A percentile compares a stretch with the other conserved stretches of the same genome.
Conservation (phyloP, 805 yeast species). For the Barnettozyma wickerhamii region DNA sequence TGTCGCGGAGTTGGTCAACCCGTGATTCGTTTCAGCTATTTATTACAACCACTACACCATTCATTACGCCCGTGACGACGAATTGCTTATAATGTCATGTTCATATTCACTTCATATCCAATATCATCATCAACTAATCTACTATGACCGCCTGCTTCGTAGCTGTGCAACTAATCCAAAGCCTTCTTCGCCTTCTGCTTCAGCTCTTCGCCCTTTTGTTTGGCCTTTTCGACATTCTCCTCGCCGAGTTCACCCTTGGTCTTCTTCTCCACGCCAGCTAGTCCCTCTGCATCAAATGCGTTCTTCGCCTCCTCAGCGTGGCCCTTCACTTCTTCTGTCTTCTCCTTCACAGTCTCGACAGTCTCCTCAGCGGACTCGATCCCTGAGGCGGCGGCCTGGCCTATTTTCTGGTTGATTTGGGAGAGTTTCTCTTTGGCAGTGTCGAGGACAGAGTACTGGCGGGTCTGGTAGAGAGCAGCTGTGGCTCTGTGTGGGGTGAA, state of each 20-base stretch:
- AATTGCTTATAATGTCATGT: no score
- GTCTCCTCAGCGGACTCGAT: constrained; percentile 18
- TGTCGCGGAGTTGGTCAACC: not conserved
- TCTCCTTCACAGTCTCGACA: constrained; percentile 11
- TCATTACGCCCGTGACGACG: no score
- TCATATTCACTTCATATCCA: no score
- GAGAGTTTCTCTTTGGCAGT: constrained; percentile 19
- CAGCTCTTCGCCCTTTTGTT: not conserved
- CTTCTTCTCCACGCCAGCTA: no score
- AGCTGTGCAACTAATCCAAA: no score
- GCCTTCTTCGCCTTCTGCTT: not conserved
- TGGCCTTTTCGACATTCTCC: not conserved
- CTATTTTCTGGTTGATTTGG: constrained; percentile 22
- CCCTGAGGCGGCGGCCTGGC: constrained; percentile 21
- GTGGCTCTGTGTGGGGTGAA: not conserved
- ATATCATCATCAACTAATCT: no score
- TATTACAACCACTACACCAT: no score
- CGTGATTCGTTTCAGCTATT: no score
- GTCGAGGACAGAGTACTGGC: constrained; percentile 20
- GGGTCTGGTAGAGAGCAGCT: not conserved
- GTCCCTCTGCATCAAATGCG: no score
- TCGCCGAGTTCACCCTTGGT: no score
- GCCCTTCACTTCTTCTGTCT: constrained; percentile 3
- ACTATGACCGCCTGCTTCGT: no score
- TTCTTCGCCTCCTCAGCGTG: constrained; percentile 10